These are phyloP conservation scores for Neospermospora avenae DNA, from an alignment of 2,329 filamentous ascomycete species.

Conservation along the genomic window DNA sequence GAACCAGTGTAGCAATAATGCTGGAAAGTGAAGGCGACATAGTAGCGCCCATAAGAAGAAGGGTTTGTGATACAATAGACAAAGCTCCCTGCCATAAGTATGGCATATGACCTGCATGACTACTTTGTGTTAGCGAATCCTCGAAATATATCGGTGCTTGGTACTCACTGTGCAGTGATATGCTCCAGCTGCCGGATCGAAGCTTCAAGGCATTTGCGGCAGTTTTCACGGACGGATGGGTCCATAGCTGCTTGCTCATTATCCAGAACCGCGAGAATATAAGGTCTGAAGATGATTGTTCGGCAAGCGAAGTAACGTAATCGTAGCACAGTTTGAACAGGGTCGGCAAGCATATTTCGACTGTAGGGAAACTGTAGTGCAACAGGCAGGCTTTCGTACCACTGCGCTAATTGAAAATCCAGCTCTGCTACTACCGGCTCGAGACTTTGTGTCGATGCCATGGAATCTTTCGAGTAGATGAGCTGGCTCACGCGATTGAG, in stretches of 20 bases:
- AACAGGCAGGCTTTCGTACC: constrained; percentile 75
- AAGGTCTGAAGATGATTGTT: constrained; percentile 82
- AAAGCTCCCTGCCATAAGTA: constrained; percentile 84
- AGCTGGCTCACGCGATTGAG: constrained; percentile 77
- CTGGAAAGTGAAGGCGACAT: constrained; percentile 69
- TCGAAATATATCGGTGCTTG: neutral
- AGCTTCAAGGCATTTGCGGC: constrained; percentile 77
- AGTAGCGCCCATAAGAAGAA: constrained; percentile 80
- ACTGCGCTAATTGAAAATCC: constrained; percentile 78
- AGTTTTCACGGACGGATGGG: constrained; percentile 70
- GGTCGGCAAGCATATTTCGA: constrained; percentile 62
- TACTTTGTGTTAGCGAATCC: constrained; percentile 34
- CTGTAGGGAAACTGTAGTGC: constrained; percentile 76
- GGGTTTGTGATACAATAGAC: constrained; percentile 76
- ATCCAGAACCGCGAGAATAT: constrained; percentile 75
- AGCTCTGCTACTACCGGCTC: constrained; percentile 77
- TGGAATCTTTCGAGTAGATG: constrained; percentile 72
- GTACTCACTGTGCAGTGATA: constrained; percentile 68
- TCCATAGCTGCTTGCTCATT: constrained; percentile 72
- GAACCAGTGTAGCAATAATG: constrained; percentile 58
- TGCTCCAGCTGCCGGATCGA: constrained; percentile 77
- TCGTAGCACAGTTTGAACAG: constrained; percentile 74
- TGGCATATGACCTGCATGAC: constrained; percentile 78
- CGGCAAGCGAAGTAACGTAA: constrained; percentile 81
- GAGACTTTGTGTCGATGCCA: constrained; percentile 67